Conservation (phyloP, 495 filamentous ascomycete species). For the Talaromyces trachyspermus region DNA sequence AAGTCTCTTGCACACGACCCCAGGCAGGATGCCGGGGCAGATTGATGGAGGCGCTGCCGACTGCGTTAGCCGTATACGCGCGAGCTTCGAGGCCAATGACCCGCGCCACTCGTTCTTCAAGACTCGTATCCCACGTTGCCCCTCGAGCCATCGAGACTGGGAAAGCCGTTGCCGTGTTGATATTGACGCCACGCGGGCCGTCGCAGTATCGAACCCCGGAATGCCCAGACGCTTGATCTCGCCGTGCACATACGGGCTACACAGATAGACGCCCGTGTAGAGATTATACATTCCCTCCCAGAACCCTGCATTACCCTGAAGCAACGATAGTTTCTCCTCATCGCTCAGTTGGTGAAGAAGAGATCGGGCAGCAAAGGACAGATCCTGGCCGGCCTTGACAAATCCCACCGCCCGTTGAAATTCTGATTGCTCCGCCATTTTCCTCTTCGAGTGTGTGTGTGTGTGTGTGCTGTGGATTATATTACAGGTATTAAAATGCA, state of each 20-base stretch:
- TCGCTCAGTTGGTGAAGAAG: background rate
- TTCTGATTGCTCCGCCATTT: background rate
- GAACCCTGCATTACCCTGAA: slow-evolving; percentile 16
- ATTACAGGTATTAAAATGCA: background rate
- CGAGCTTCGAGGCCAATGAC: slow-evolving; percentile 15
- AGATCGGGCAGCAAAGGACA: background rate
- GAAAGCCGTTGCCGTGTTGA: slow-evolving; percentile 10
- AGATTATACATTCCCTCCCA: slow-evolving; percentile 11
- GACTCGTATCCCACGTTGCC: slow-evolving; percentile 12
- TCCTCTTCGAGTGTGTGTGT: no score
- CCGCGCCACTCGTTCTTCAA: slow-evolving; percentile 9
- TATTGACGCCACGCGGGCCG: slow-evolving; percentile 12
- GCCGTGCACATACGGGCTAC: slow-evolving; percentile 11
- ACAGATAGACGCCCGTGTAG: slow-evolving; percentile 10
- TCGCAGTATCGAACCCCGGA: slow-evolving; percentile 11
- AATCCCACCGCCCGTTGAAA: background rate
- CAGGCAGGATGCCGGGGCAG: slow-evolving; percentile 15
- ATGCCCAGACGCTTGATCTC: slow-evolving; percentile 8
- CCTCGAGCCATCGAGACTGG: slow-evolving; percentile 15
- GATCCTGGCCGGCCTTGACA: background rate
- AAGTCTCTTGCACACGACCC: slow-evolving; percentile 14
- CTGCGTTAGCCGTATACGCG: slow-evolving; percentile 12
- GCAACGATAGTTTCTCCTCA: slow-evolving; percentile 11
- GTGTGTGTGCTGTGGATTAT: no score
- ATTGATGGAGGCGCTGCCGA: slow-evolving; percentile 14